Conservation (phyloP, 345 rosid genomes). For the Salix purpurea region DNA sequence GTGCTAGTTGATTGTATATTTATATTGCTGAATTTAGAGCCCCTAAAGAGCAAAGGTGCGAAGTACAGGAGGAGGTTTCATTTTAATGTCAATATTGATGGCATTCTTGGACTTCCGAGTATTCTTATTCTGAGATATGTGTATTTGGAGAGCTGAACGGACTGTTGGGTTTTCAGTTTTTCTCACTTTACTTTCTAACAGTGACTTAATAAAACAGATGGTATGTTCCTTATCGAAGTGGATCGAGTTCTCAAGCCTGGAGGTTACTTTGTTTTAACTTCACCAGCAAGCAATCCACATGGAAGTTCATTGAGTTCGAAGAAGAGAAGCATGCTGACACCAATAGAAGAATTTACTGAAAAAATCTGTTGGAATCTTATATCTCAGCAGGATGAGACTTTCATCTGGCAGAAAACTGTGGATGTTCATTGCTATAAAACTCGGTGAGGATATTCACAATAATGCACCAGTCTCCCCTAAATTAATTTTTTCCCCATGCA, state of each 20-base stretch:
- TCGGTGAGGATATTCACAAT: constrained; percentile 47
- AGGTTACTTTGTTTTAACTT: constrained; percentile 88
- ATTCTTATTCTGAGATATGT: background rate
- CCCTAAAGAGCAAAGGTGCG: background rate
- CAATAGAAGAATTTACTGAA: constrained; percentile 58
- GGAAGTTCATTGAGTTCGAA: constrained; percentile 44
- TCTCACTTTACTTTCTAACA: constrained; percentile 15
- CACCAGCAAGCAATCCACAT: constrained; percentile 57
- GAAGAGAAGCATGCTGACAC: constrained; percentile 51
- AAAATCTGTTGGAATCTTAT: constrained; percentile 80
- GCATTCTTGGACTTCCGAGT: background rate
- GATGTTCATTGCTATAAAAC: constrained; percentile 58
- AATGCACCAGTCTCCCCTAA: background rate
- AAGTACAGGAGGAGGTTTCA: background rate
- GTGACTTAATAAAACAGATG: constrained; percentile 50
- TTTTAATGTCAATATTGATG: background rate
- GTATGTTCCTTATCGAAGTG: constrained; percentile 79
- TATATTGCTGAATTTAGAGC: background rate
- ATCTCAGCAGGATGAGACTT: constrained; percentile 95
- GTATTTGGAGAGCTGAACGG: background rate
- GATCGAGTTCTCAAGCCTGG: constrained; percentile 95
- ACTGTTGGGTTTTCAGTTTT: constrained; percentile 4
- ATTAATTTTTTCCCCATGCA: background rate
- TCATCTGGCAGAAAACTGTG: constrained; percentile 89
- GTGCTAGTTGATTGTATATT: background rate